A percentile compares a stretch with the other conserved stretches of the same genome.
Evolutionary conservation across 371 early-diverging fungal species (phyloP).

Genomic region (Phascolomyces articulosus): DNA sequence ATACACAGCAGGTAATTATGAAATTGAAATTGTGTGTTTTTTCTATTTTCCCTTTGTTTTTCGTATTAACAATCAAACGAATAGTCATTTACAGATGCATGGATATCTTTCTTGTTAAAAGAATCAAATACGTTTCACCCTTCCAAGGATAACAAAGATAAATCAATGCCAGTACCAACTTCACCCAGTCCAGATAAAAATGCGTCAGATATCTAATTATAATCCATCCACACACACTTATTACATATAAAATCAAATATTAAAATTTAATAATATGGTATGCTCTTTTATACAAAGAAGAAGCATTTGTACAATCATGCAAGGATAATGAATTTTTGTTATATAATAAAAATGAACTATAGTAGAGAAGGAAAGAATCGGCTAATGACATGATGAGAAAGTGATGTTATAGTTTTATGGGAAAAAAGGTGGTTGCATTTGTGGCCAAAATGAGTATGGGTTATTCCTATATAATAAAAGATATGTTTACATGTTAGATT

Average conservation of each 20-base stretch:
- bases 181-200: not conserved
- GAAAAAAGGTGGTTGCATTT: slow-evolving; percentile 20
- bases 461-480: slow-evolving; percentile 10
- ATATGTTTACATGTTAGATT: no score
- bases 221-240: not conserved
- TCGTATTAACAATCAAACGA: slow-evolving; percentile 10
- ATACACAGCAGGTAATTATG: slow-evolving; percentile 21
- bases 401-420: not conserved
- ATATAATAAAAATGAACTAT: not conserved
- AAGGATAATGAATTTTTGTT: no score
- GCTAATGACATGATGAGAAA: not conserved
- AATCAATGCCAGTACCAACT: not conserved
- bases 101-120: slow-evolving; percentile 84
- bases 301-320: no score
- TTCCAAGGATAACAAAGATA: not conserved
- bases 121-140: slow-evolving; percentile 51
- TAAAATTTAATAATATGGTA: not conserved
- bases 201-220: not conserved
- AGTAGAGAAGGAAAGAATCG: no score
- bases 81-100: slow-evolving; percentile 84
- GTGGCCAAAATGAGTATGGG: slow-evolving; percentile 16
- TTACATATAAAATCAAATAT: not conserved
- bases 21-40: slow-evolving; percentile 2
- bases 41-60: slow-evolving; percentile 11
- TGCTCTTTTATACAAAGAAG: no score